Conservation (phyloP, 192 early-diverging fungal genomes). For the Coemansia erecta region DNA sequence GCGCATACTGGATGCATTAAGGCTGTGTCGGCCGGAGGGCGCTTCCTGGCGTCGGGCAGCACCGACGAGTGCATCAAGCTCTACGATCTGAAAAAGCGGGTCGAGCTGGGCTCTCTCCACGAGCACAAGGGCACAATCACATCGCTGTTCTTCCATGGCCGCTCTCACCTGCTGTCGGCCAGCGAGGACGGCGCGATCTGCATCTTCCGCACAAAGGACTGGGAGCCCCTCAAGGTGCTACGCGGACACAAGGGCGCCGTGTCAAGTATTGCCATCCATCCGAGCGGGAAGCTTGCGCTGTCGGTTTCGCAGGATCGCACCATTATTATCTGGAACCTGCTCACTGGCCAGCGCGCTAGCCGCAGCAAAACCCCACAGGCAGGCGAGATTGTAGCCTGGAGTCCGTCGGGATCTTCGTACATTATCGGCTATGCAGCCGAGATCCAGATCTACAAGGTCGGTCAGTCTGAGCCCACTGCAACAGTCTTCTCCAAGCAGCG, state of each 20-base stretch:
- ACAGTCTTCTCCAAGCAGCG: constrained; percentile 46
- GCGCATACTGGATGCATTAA: constrained; percentile 96
- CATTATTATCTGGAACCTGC: constrained; percentile 74
- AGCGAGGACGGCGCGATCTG: constrained; percentile 87
- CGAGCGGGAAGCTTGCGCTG: constrained; percentile 90
- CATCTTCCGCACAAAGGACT: constrained; percentile 92
- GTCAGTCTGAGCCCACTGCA: constrained; percentile 33
- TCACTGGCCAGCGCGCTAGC: constrained; percentile 69
- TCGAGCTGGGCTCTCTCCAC: constrained; percentile 87
- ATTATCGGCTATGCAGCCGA: constrained; percentile 43
- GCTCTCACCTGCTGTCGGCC: constrained; percentile 82
- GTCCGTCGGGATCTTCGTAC: constrained; percentile 29
- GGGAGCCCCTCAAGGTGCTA: constrained; percentile 90
- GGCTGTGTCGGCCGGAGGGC: constrained; percentile 69
- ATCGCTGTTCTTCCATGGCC: constrained; percentile 74
- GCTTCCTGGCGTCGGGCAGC: constrained; percentile 90
- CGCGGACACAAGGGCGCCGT: constrained; percentile 73
- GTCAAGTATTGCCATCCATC: constrained; percentile 85
- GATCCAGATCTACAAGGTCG: constrained; percentile 43
- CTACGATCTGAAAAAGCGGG: constrained; percentile 81
- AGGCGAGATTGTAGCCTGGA: constrained; percentile 43
- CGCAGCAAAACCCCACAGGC: constrained; percentile 34
- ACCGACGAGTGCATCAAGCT: constrained; percentile 94
- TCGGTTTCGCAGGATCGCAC: constrained; percentile 74
- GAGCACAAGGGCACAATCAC: constrained; percentile 94